Base-by-base conservation (phyloP, 1,284 basidiomycete species). In the Laetiporus sulphureus region DNA sequence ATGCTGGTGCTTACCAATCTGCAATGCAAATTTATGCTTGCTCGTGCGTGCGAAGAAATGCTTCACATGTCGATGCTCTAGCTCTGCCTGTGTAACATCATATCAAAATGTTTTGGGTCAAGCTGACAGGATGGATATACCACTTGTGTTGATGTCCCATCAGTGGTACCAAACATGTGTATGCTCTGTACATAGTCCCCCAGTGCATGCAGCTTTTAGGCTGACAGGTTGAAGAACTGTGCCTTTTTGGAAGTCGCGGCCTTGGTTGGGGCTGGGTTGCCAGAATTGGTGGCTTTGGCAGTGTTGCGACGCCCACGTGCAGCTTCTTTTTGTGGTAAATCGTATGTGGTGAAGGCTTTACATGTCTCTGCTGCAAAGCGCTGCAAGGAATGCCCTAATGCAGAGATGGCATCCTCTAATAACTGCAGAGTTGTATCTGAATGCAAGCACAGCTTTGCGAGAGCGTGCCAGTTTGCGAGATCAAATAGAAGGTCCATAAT, bases 181-280 rank as follows among this genome's bases (percentile, higher is more conserved):
- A 71, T 66, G 0, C 53, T 45, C 1, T 18, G 29, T 0, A 55
- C 38, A 41, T 66, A 66, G 38, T 69, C 57, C 0, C 58, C 55
- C 0, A 68, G 46, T 0, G 47, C 36, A 41, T 69, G 66, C 0
- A 57, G 40, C 37, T 71, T 69, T 41, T 53, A 50, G 0, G 61
- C 63, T 5, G 47, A 38, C 20, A 63, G 38, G 35, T 62, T 64
- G 21, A 51, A 41, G 12, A 11, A n/a, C n/a, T n/a, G n/a, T n/a
- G n/a, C n/a, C n/a, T n/a, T 11, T 19, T 48, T 43, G 12, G 31
- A 19, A 16, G 15, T 36, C 32, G 33, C 13, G 22, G 33, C 13
- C 34, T 16, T 13, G 31, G 12, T 18, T 41, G 11, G 15, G 32
- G 16, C 2, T 10, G 7, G n/a, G 25, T 33, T 5, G 12, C 29